Evolutionary conservation across 2,329 filamentous ascomycete species (phyloP).

Genomic region (Capronia epimyces): DNA sequence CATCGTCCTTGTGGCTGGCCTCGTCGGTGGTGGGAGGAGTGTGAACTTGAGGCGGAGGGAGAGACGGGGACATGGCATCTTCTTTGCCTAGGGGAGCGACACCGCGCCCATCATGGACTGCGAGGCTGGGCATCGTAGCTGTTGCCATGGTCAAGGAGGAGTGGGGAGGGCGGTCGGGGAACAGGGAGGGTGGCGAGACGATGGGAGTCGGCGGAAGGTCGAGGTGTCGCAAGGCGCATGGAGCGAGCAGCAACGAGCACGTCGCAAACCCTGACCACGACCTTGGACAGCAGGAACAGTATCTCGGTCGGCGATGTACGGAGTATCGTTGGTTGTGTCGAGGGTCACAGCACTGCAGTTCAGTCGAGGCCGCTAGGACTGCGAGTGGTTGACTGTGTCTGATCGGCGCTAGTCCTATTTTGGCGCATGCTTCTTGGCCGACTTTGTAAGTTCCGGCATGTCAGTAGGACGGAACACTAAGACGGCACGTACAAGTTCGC

Average conservation of each 20-base stretch:
- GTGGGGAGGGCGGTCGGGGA: slow-evolving; percentile 10
- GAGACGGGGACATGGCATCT: slow-evolving; percentile 9
- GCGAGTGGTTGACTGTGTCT: too few relatives aligned
- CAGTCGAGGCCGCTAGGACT: neutral
- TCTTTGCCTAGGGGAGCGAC: slow-evolving; percentile 16
- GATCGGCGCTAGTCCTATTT: too few relatives aligned
- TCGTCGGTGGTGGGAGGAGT: slow-evolving; percentile 30
- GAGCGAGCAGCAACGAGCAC: slow-evolving; percentile 19
- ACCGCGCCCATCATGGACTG: slow-evolving; percentile 20
- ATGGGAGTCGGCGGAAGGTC: neutral
- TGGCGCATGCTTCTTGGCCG: too few relatives aligned
- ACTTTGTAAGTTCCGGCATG: too few relatives aligned
- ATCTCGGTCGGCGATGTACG: neutral
- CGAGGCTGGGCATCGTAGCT: slow-evolving; percentile 28
- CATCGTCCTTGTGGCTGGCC: slow-evolving; percentile 37
- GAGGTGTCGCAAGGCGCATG: slow-evolving; percentile 15
- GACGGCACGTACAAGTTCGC: too few relatives aligned
- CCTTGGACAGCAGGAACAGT: slow-evolving; percentile 5
- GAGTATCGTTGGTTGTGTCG: neutral
- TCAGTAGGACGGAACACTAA: too few relatives aligned
- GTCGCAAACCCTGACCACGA: slow-evolving; percentile 19
- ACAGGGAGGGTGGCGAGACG: slow-evolving; percentile 9
- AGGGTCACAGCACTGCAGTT: slow-evolving; percentile 8
- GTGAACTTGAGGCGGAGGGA: slow-evolving; percentile 24
- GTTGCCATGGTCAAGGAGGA: slow-evolving; percentile 24